phyloP scores from a whole-genome alignment of 495 filamentous ascomycete genomes.

The Pyrenula aspistea region DNA sequence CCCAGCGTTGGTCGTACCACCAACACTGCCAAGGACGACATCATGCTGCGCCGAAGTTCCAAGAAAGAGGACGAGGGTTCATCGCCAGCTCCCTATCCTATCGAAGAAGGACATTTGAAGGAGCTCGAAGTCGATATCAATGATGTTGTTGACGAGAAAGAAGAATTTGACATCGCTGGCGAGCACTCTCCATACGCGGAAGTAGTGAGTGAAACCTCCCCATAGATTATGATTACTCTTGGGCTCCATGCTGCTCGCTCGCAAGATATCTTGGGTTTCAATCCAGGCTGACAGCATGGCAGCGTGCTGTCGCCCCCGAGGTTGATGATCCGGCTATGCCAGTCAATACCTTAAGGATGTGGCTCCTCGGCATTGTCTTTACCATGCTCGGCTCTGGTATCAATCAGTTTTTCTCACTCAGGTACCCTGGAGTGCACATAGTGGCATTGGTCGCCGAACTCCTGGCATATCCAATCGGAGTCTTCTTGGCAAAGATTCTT shows the following conservation, averaged over 20 bases:
- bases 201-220: conserved; percentile 16
- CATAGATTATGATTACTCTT: too few relatives aligned
- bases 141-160: conserved; percentile 14
- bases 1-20: too few relatives aligned
- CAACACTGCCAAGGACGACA: too few relatives aligned
- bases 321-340: conserved; percentile 29
- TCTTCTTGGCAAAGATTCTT: conserved; percentile 25
- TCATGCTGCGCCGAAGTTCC: neutral
- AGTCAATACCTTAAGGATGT: conserved; percentile 61
- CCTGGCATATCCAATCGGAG: conserved; percentile 48
- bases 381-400: conserved; percentile 71
- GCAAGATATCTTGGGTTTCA: neutral
- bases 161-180: conserved; percentile 23
- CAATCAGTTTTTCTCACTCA: conserved; percentile 75
- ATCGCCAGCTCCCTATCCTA: neutral
- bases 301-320: conserved; percentile 21
- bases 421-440: conserved; percentile 79
- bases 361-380: conserved; percentile 65
- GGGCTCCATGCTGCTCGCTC: too few relatives aligned
- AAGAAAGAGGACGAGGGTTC: neutral
- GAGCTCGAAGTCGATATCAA: conserved; percentile 20
- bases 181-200: conserved; percentile 25
- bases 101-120: conserved; percentile 17
- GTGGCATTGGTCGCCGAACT: conserved; percentile 52
- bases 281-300: conserved; percentile 6